Evolutionary conservation across 1,284 basidiomycete genomes (phyloP).

Genomic region (Paramarasmius palmivorus): DNA sequence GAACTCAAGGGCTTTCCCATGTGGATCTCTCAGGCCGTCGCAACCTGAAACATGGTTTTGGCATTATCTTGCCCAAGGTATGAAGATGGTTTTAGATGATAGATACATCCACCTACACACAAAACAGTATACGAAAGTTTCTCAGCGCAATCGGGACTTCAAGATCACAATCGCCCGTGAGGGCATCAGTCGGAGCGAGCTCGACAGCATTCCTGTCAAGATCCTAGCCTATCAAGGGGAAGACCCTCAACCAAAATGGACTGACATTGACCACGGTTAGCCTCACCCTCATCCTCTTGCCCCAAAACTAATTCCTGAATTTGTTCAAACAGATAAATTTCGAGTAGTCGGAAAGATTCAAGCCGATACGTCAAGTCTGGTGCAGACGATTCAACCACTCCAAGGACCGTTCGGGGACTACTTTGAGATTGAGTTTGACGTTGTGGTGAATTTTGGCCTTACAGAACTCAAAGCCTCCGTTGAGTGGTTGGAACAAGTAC

Average conservation of each 20-base stretch:
- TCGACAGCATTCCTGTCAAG: neutral
- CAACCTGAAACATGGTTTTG: conserved; percentile 30
- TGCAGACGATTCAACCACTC: conserved; percentile 12
- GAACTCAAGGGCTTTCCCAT: conserved; percentile 23
- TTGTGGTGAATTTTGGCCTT: conserved; percentile 44
- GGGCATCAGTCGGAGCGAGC: neutral
- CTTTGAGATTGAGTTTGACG: conserved; percentile 34
- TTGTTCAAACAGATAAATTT: conserved; percentile 29
- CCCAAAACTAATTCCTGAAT: too few relatives aligned
- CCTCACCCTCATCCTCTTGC: neutral
- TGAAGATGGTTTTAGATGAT: neutral
- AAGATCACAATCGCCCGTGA: conserved; percentile 18
- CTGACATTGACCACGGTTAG: conserved; percentile 23
- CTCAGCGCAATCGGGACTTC: conserved; percentile 32
- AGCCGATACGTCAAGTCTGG: conserved; percentile 29
- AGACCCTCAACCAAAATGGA: conserved; percentile 22
- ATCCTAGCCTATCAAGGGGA: conserved; percentile 25
- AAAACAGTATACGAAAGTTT: conserved; percentile 28
- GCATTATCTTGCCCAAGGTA: conserved; percentile 9
- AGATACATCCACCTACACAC: neutral
- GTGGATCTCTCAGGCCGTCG: conserved; percentile 24
- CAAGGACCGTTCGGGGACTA: conserved; percentile 22
- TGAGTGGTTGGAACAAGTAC: conserved; percentile 43
- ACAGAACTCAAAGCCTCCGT: conserved; percentile 48
- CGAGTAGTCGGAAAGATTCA: conserved; percentile 35